These are phyloP conservation scores for Colletotrichum liaoningense DNA, from an alignment of 2,329 filamentous ascomycete species.

Conservation along the genomic window DNA sequence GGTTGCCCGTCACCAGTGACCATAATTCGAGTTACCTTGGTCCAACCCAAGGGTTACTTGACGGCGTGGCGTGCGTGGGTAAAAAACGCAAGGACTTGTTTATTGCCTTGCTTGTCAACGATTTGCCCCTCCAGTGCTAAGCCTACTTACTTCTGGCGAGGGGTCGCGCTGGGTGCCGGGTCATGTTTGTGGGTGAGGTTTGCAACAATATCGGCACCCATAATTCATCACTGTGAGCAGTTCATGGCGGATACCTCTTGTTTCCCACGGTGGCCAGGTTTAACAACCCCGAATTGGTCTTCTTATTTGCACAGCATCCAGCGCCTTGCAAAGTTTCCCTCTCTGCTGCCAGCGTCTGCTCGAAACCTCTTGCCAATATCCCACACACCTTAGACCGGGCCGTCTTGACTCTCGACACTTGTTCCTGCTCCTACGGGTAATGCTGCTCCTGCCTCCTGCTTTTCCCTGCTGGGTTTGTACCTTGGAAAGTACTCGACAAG, in stretches of 20 bases:
- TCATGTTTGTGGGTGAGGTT: conserved; percentile 1
- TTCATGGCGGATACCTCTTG: neutral
- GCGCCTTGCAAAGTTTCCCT: neutral
- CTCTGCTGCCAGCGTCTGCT: neutral
- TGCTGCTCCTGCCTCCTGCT: neutral
- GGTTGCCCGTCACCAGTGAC: conserved; percentile 4
- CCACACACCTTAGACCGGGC: neutral
- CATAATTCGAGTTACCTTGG: neutral
- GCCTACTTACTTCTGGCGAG: neutral
- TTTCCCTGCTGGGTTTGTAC: neutral
- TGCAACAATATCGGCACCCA: neutral
- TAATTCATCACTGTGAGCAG: neutral
- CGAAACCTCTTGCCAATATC: neutral
- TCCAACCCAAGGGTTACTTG: conserved; percentile 3
- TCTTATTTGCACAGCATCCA: neutral
- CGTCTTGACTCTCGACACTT: neutral
- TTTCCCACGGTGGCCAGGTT: neutral
- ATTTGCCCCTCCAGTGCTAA: conserved; percentile 3
- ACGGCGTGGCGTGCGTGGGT: conserved; percentile 9
- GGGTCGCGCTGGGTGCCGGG: neutral
- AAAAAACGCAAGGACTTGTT: conserved; percentile 15
- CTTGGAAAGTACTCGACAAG: too few species aligned
- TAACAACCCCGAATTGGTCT: neutral
- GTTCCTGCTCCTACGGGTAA: neutral
- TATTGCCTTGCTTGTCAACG: conserved; percentile 1